Evolutionary conservation across 75 land plant genomes (phyloP), one percentile per base, ranked within the genome.

Genomic region (Chamaecyparis obtusa): DNA sequence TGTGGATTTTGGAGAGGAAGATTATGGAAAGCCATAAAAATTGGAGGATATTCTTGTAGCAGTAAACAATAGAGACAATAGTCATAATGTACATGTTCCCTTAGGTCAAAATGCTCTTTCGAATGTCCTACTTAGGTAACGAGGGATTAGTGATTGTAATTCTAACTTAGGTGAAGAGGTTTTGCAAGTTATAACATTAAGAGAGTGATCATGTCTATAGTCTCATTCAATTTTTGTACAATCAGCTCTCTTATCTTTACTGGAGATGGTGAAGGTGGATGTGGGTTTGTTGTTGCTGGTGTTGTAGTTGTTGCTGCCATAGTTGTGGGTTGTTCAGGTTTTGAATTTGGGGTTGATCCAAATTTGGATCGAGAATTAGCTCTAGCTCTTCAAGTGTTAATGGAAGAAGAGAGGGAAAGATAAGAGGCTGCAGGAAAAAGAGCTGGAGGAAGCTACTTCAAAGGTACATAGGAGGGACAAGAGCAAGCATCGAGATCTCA

Each of bases 391-490:
- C 88, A 97, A 67, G 95, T 97, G 41, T 97, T 97, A 57, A 97
- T 97, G 99, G 99, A 97, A 93, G 99, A 97, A 86, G 99, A 96
- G 88, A 93, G 99, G 44, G 99, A 97, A 55, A 93, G 99, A 77
- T 97, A 96, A 87, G 99, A 97, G 87, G 97, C 99, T 57, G 96
- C 95, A 85, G 96, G 96, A 15, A 97, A 96, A 84, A 94, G 92
- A 89, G 95, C 98, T 83, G 96, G 99, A 97, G 86, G 99, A 94
- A 32, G 90, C 94, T 87, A 27, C 88, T 69, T 64, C 88, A 79
- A 76, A 83, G 60, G 84, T 79, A 91, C 85, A 39, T 89, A 94
- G 39, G 96, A 92, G 60, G 93, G 84, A 33, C n/a, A n/a, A n/a
- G n/a, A n/a, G n/a, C n/a, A n/a, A n/a, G n/a, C n/a, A n/a, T n/a